Base-by-base conservation (phyloP, 2,329 filamentous ascomycete species). In the Sporothrix inflata region DNA sequence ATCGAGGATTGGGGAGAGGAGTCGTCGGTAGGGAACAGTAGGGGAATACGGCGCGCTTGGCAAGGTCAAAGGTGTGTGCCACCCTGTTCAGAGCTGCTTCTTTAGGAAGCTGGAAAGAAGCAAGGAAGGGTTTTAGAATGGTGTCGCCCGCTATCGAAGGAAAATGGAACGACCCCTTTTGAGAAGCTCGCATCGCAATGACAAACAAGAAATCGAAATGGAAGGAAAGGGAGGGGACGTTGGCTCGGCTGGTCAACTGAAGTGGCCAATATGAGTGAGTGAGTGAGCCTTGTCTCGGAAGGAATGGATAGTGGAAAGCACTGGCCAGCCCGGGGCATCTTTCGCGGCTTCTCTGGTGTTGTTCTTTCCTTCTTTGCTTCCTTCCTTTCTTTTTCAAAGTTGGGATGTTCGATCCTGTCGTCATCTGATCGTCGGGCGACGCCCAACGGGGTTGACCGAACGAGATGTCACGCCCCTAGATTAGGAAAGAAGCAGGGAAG, bases 21-120 rank as follows among this genome's bases (percentile, higher is more conserved):
- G 55, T n/a, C 21, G 19, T n/a, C 16, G 30, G 30, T 21, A 38
- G 34, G 30, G 12, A n/a, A 61, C 24, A 57, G 53, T 57, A 30
- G 27, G 19, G 34, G 9, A 61, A 16, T 16, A 63, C 57, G 57
- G 12, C 53, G 16, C 27, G 27, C 53, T 63, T 42, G 57, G 34
- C 57, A 42, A 42, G 30, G 34, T 24, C 57, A 40, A 40, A 24
- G 34, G 34, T 24, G 24, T 24, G 24, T 68, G 65, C 14, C 47
- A 42, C 8, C 24, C 38, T n/a, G 38, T 45, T 42, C 51, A 45
- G 67, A 69, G 67, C 51, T 69, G 67, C 67, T 69, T 69, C 34
- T 57, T 69, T 69, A 69, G 67, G 67, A 69, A 69, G 67, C 51
- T 69, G 67, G 45, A 47, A 34, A 34, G 63, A 49, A 63, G 57